Base-by-base conservation (phyloP, 2,329 filamentous ascomycete species). In the Graphium sp. region DNA sequence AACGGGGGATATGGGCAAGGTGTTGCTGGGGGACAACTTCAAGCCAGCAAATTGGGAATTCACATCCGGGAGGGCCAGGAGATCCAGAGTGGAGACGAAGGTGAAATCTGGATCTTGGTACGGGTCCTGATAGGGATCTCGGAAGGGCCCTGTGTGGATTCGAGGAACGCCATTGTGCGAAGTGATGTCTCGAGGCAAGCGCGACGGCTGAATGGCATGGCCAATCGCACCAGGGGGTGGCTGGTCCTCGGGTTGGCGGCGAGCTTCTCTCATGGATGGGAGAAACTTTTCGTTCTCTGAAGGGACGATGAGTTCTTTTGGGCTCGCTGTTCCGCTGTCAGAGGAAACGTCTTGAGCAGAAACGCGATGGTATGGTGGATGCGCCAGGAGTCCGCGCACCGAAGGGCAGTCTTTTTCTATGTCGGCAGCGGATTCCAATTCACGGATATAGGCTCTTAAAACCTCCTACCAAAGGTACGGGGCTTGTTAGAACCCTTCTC, bases 361-460 rank as follows among this genome's bases (percentile, higher is more conserved):
- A 26, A 41, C 40, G 31, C 46, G 47, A 29, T 53, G 49, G n/a
- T n/a, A n/a, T n/a, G n/a, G n/a, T n/a, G n/a, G n/a, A 20, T 53
- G 50, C 36, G 62, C 60, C n/a, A 72, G 51, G 7, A 71, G 50
- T 1, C 65, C 62, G 31, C 64, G 58, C 10, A 66, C 55, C 2
- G 62, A 61, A 9, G 56, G 56, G 19, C 49, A 45, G 16, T 55
- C 56, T 14, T 52, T 55, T 22, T 54, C 52, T 9, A 49, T 42
- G n/a, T 47, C 44, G 20, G 53, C 51, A 31, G 60, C 52, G 22
- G 64, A 57, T 35, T 70, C 62, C 35, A 74, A 56, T 39, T 69
- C 62, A 20, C 64, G 62, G 23, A 74, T 70, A 39, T 74, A 73
- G 13, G 68, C 66, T 35, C 66, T 56, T 15, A 73, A 47, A 7